A percentile compares a stretch with the other conserved stretches of the same genome.
These are phyloP conservation scores for Cutaneotrichosporon sp. DNA, from an alignment of 1,284 basidiomycete genomes.

Conservation along the genomic window DNA sequence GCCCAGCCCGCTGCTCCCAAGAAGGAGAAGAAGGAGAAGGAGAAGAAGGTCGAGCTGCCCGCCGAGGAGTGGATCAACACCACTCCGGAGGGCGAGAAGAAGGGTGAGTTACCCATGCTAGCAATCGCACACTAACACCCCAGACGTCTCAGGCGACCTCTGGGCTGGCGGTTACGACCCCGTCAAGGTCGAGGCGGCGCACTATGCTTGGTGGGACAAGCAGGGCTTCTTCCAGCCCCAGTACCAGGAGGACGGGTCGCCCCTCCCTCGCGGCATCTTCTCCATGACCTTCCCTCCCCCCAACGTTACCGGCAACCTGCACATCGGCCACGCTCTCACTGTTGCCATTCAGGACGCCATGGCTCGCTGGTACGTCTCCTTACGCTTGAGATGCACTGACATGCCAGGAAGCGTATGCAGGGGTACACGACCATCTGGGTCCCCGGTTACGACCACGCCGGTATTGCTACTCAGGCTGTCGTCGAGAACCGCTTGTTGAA, in stretches of 20 bases:
- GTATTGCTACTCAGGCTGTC: slow-evolving; percentile 97
- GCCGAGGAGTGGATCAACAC: slow-evolving; percentile 72
- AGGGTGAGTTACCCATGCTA: slow-evolving; percentile 61
- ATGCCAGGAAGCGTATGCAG: slow-evolving; percentile 84
- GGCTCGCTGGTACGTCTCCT: slow-evolving; percentile 69
- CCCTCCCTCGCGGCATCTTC: slow-evolving; percentile 66
- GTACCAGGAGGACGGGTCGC: slow-evolving; percentile 60
- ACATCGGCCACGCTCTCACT: slow-evolving; percentile 95
- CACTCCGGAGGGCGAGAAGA: slow-evolving; percentile 85
- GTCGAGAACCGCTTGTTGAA: slow-evolving; percentile 93
- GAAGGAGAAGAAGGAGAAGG: slow-evolving; percentile 69
- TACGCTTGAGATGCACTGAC: slow-evolving; percentile 2
- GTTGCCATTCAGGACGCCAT: slow-evolving; percentile 88
- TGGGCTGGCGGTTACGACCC: slow-evolving; percentile 95
- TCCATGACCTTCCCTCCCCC: slow-evolving; percentile 92
- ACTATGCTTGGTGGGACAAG: slow-evolving; percentile 98
- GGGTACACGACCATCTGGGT: slow-evolving; percentile 88
- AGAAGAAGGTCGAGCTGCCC: slow-evolving; percentile 65
- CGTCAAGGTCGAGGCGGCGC: slow-evolving; percentile 88
- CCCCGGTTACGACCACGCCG: slow-evolving; percentile 97
- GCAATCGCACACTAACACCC: background rate
- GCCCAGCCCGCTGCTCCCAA: slow-evolving; percentile 57
- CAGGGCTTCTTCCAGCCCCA: slow-evolving; percentile 87
- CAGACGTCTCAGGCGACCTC: slow-evolving; percentile 70
- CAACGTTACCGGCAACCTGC: slow-evolving; percentile 96